Base-by-base conservation (phyloP, 495 filamentous ascomycete species). In the Daldinia vernicosa region DNA sequence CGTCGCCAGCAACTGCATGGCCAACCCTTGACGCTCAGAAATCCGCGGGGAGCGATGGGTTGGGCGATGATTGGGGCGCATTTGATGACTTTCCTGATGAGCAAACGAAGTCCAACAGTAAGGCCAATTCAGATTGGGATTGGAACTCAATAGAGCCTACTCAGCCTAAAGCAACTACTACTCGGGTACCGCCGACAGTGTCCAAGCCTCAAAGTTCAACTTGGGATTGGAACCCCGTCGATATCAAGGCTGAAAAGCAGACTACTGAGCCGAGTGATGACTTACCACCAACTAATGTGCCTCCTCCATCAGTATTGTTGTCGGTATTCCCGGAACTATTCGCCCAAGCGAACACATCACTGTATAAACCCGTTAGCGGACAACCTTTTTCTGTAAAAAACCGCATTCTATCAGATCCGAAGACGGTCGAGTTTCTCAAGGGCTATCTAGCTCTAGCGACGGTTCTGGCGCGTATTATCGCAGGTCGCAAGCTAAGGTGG, bases 401-500 rank as follows among this genome's bases (percentile, higher is more conserved):
- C 45, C 84, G 80, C 30, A 82, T 91, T 19, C 75, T 91, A 22
- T 80, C 88, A 3, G 80, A 91, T 58, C 75, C 82, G 2, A 80
- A 82, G 22, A 89, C 89, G 0, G 75, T 84, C 17, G 66, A 77
- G 17, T 92, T 90, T 62, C 78, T 88, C 56, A 83, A 76, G 33
- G 80, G 76, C n/a, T 84, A 81, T 72, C 82, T 86, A n/a, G 81
- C 80, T 70, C 83, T 89, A 2, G 83, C 89, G 4, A 86, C 86
- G 14, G 91, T 95, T 11, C 87, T 87, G 24, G 92, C 90, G 14
- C 91, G 90, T 26, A 86, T 98, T 51, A 90, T 99, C 63, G 92
- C 93, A 2, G 95, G 95, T 32, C 89, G 95, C 59, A 92, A 90
- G 61, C 79, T 90, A 53, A 90, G 95, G 58, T 98, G 94, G 94